A percentile compares a stretch with the other conserved stretches of the same genome.
Evolutionary conservation across 345 rosid species (phyloP).

Genomic region (Eutrema yunnanense): DNA sequence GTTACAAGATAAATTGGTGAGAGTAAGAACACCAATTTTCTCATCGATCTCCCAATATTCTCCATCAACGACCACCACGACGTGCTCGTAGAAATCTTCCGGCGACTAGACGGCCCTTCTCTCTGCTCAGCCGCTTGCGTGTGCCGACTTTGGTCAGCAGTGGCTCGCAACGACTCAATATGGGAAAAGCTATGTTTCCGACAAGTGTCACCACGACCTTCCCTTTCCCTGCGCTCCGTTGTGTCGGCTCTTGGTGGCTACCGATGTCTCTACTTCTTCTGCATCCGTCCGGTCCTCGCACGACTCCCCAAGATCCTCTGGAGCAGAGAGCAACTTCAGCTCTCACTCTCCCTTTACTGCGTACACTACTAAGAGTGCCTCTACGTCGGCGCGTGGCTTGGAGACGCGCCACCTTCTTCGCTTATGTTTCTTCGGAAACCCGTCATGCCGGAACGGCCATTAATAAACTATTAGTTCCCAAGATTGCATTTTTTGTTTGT

Average conservation of each 20-base stretch:
- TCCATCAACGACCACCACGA: too few relatives aligned
- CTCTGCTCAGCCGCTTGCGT: too few relatives aligned
- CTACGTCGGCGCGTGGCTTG: constrained; percentile 28
- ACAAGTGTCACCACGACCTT: constrained; percentile 55
- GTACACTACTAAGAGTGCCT: constrained; percentile 79
- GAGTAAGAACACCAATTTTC: too few relatives aligned
- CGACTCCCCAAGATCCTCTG: constrained; percentile 31
- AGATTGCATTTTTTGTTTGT: constrained; percentile 11
- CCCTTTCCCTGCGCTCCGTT: constrained; percentile 55
- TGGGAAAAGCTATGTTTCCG: constrained; percentile 96
- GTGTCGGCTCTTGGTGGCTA: constrained; percentile 90
- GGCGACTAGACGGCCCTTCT: too few relatives aligned
- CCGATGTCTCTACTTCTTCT: constrained; percentile 76
- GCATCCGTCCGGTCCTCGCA: constrained; percentile 58
- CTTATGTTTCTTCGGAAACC: constrained; percentile 89
- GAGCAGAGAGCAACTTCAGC: constrained; percentile 66
- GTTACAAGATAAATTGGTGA: too few relatives aligned
- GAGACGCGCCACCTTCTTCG: constrained; percentile 58
- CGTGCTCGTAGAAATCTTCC: too few relatives aligned
- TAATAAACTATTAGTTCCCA: constrained; percentile 3
- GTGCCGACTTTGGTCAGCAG: constrained; percentile 80
- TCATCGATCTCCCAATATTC: too few relatives aligned
- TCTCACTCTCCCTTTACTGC: constrained; percentile 78
- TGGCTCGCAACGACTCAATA: constrained; percentile 61
- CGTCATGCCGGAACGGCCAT: constrained; percentile 22